phyloP scores from a whole-genome alignment of 805 yeast species.

The Zygotorulaspora florentina region DNA sequence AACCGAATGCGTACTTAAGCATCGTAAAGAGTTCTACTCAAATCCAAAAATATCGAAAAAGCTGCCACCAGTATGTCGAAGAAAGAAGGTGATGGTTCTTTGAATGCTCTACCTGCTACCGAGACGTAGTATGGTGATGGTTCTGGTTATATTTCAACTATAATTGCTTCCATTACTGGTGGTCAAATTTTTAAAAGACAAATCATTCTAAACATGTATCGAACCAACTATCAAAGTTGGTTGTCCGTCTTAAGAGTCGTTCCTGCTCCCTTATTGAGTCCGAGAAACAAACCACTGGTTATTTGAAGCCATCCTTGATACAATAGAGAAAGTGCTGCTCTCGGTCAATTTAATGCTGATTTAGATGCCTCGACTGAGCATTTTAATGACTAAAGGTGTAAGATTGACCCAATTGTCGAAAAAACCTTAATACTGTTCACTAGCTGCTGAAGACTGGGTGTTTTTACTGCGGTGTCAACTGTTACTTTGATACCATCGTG shows the following conservation, averaged over 20 bases:
- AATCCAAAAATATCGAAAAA: slow-evolving; percentile 94
- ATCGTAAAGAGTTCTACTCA: no score
- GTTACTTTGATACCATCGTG: slow-evolving; percentile 87
- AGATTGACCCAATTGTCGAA: slow-evolving; percentile 98
- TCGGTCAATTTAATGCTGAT: slow-evolving; percentile 99
- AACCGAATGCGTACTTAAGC: no score
- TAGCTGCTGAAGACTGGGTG: slow-evolving; percentile 98
- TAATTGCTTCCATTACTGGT: slow-evolving; percentile 95
- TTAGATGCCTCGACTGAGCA: slow-evolving; percentile 99
- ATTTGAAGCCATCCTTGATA: slow-evolving; percentile 99
- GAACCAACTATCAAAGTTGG: slow-evolving; percentile 99
- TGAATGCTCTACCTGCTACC: slow-evolving; percentile 93
- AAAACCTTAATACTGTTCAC: slow-evolving; percentile 95
- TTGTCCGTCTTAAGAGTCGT: slow-evolving; percentile 99
- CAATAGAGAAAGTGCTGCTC: slow-evolving; percentile 99
- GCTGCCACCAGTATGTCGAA: slow-evolving; percentile 96
- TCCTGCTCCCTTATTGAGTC: slow-evolving; percentile 99
- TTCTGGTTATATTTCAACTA: slow-evolving; percentile 95
- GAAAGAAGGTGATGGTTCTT: slow-evolving; percentile 84
- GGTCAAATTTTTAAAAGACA: slow-evolving; percentile 99
- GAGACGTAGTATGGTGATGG: slow-evolving; percentile 99
- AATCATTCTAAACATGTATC: slow-evolving; percentile 99
- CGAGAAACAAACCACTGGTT: slow-evolving; percentile 99
- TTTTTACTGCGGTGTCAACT: slow-evolving; percentile 99
- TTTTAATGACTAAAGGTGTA: slow-evolving; percentile 99